Percentiles rank a stretch among this genome's conserved stretches.
phyloP scores from a whole-genome alignment of 352 stramenopile species.

The Pythium brachiatum region DNA sequence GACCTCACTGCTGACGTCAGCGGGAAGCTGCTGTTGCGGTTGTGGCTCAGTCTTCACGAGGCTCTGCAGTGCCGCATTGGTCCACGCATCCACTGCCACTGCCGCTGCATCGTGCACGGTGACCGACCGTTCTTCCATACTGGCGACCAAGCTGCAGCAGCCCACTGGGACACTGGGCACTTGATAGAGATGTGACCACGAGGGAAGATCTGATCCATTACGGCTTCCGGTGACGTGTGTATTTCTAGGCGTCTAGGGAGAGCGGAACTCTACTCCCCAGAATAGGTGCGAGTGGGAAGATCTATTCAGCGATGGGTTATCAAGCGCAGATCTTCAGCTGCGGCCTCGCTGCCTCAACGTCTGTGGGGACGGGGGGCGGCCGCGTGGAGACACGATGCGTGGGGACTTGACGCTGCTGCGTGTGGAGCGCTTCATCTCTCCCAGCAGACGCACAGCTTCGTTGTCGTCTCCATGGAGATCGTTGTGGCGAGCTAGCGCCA shows the following conservation, averaged over 20 bases:
- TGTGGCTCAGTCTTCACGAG: neutral
- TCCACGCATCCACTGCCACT: neutral
- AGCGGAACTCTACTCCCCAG: neutral
- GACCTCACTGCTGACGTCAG: neutral
- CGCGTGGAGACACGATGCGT: slow-evolving; percentile 2
- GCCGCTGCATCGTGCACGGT: neutral
- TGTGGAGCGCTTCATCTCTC: slow-evolving; percentile 9
- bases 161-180: too few species aligned
- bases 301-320: too few species aligned
- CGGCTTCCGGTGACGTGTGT: neutral
- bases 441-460: slow-evolving; percentile 15
- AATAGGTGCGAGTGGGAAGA: neutral
- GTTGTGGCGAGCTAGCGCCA: slow-evolving; percentile 22
- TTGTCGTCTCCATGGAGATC: slow-evolving; percentile 8
- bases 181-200: neutral
- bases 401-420: slow-evolving; percentile 9
- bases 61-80: neutral
- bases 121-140: neutral
- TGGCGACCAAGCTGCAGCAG: neutral
- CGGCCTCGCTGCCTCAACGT: slow-evolving; percentile 11
- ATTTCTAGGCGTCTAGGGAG: neutral
- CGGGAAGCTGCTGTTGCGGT: neutral
- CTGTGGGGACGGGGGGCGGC: slow-evolving; percentile 12
- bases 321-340: too few species aligned
- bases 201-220: neutral